These are phyloP conservation scores for Phytophthora boehmeriae DNA, from an alignment of 352 stramenopile species.

Conservation along the genomic window DNA sequence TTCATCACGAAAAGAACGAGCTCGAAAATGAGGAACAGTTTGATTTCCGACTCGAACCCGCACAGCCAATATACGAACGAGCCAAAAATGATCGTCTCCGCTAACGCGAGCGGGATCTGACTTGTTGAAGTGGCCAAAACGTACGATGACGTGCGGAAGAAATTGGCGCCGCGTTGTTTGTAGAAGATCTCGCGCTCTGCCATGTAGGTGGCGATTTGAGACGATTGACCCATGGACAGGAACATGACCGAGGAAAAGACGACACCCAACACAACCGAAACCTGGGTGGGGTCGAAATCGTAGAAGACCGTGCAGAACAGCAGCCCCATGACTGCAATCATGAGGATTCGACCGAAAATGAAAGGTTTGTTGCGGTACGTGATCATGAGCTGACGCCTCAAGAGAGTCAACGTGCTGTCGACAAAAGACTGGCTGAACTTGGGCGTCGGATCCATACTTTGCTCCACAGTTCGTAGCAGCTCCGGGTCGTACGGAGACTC, in stretches of 20 bases:
- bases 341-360: constrained; percentile 37
- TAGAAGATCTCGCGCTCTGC: constrained; percentile 68
- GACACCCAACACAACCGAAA: constrained; percentile 64
- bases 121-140: constrained; percentile 49
- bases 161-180: constrained; percentile 81
- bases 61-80: constrained; percentile 85
- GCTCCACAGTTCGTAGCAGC: constrained; percentile 17
- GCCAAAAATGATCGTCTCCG: constrained; percentile 79
- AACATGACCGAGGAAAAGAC: constrained; percentile 85
- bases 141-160: constrained; percentile 70
- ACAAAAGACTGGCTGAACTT: constrained; percentile 38
- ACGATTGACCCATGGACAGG: constrained; percentile 67
- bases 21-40: constrained; percentile 46
- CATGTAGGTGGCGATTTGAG: constrained; percentile 74
- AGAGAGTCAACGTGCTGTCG: constrained; percentile 24
- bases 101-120: constrained; percentile 41
- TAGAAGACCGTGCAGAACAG: constrained; percentile 53
- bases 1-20: constrained; percentile 50
- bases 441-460: constrained; percentile 34
- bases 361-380: constrained; percentile 53
- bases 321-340: constrained; percentile 46
- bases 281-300: constrained; percentile 38
- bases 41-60: constrained; percentile 45
- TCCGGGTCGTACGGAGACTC: constrained; percentile 15
- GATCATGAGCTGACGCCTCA: constrained; percentile 60